Evolutionary conservation across 2,329 filamentous ascomycete genomes (phyloP), one percentile per base, ranked within the genome.

Genomic region (Colletotrichum karsti): DNA sequence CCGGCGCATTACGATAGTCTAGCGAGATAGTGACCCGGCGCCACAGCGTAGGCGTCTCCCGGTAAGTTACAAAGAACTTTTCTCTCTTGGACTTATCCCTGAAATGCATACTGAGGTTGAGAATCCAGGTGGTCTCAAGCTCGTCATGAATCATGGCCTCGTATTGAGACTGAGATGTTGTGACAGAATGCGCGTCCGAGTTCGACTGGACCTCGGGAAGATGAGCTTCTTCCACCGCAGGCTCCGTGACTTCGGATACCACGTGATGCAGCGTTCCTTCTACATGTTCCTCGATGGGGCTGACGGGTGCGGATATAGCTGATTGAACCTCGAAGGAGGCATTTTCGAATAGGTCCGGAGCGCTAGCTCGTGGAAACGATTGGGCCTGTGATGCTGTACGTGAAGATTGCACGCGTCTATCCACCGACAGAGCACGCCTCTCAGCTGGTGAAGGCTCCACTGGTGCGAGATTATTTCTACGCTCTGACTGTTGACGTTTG

Each of bases 101-200:
- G 79, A 98, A 99, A 79, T 97, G 94, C 96, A 99, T 98, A 80
- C 94, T 98, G 68, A 98, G 87, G 76, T 99, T 99, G 73, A 99
- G 84, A 68, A 99, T 98, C 96, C 96, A 99, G 75, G 88, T 91
- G 69, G 86, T 88, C 75, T 98, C 94, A 62, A 98, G 86, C 79
- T 98, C 95, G 70, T 93, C 89, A 71, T 92, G 89, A 71, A 97
- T 87, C 73, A 89, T 84, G 58, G 85, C 82, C 59, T 92, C 88
- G 74, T 92, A 87, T 66, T 86, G 81, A 9, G 66, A 69, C 39
- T 68, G 65, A 3, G 85, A 85, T 4, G 82, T 82, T 15, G 85
- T 84, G 70, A 85, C 80, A 20, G 86, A 87, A 22, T 79, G 82
- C 2, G 79, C 78, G 72, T 88, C 86, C 22, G 77, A 67, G 18